Base-by-base conservation (phyloP, 2,329 filamentous ascomycete genomes). In the Aspergillus versicolor region DNA sequence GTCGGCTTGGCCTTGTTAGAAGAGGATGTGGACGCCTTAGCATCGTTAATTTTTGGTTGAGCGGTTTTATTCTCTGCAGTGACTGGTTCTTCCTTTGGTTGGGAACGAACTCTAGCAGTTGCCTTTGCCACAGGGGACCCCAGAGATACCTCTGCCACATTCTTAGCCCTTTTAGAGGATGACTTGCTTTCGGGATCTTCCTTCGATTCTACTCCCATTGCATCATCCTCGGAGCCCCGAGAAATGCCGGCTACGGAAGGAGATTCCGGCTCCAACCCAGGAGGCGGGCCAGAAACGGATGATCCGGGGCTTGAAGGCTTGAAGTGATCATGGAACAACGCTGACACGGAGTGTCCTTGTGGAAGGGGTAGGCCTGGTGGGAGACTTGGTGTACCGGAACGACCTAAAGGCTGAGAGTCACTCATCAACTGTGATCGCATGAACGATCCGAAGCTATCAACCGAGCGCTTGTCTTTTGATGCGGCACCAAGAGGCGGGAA, bases 401-500 rank as follows among this genome's bases (percentile, higher is more conserved):
- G 71, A 40, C 66, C 68, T 19, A 63, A 62, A 22, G 61, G 60
- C 41, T 60, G 65, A 51, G 70, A 65, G 17, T 71, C 73, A 45
- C 44, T 67, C 43, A 67, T 67, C 42, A 73, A 64, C 63, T 71
- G 73, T 54, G 66, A 73, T 56, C 68, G 67, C 41, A 64, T 70
- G 12, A 74, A 62, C 58, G 75, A 70, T 52, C 75, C 68, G 63
- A 73, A 70, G 48, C 65, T 67, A 60, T 74, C 70, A 21, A 72
- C 63, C 3, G 72, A 58, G 17, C 68, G 64, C 17, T 65, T 70
- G 45, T 75, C 73, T n/a, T 73, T 75, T n/a, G 67, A 52, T 12
- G 71, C 65, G 8, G 66, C 63, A n/a, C 70, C 76, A 21, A 80
- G 68, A 47, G 77, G 78, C 27, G 78, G 77, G 46, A 81, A 80